Evolutionary conservation across 2,329 filamentous ascomycete species (phyloP).

Genomic region (Fusarium mexicanum): DNA sequence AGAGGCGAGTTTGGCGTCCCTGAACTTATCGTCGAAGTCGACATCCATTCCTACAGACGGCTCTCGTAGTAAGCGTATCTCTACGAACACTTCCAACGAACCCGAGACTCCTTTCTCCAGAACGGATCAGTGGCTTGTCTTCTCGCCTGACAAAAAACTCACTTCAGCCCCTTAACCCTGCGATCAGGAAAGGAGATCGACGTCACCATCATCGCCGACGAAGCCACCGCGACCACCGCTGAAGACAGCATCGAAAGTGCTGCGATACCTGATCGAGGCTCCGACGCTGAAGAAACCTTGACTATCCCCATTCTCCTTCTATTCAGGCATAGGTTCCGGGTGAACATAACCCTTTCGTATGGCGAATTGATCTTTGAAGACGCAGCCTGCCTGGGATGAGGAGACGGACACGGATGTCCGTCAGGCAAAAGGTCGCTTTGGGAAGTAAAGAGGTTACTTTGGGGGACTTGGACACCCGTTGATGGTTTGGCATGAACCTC

Average conservation of each 20-base stretch:
- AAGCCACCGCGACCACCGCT: neutral
- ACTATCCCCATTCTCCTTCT: neutral
- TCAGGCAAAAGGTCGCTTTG: neutral
- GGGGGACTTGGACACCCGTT: neutral
- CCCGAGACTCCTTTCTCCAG: neutral
- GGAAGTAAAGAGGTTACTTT: neutral
- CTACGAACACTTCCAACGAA: neutral
- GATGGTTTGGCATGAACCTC: neutral
- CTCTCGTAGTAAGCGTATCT: neutral
- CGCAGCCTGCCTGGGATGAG: neutral
- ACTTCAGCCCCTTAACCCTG: neutral
- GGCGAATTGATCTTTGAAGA: neutral
- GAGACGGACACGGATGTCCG: too few species aligned
- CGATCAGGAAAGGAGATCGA: neutral
- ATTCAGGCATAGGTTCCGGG: neutral
- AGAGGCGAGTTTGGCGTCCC: neutral
- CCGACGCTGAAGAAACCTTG: neutral
- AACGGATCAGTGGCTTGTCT: neutral
- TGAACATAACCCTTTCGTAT: neutral
- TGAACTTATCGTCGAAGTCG: fast-evolving
- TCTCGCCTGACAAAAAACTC: neutral
- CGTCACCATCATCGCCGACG: neutral
- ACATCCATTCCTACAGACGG: neutral
- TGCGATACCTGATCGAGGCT: neutral
- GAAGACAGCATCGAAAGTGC: neutral